phyloP scores from a whole-genome alignment of 441 rosid species.

The Manihot esculenta region DNA sequence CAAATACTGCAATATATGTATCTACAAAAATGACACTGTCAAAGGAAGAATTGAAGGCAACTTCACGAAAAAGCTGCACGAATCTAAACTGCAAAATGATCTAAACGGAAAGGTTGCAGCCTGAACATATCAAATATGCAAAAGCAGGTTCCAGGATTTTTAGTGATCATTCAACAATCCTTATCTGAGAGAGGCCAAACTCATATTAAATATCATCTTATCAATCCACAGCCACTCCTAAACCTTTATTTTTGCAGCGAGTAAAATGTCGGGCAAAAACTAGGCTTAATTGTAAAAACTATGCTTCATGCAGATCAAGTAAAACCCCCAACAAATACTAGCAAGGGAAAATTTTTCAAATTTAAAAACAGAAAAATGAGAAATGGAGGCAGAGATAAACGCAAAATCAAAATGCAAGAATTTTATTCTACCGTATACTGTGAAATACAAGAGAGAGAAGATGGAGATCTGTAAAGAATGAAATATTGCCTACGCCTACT shows the following conservation, averaged over 20 bases:
- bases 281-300: too few relatives aligned
- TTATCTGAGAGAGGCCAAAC: background rate
- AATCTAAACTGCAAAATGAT: too few relatives aligned
- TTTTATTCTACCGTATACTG: background rate
- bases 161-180: slow-evolving; percentile 2
- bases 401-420: background rate
- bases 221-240: background rate
- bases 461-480: slow-evolving; percentile 34
- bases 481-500: slow-evolving; percentile 42
- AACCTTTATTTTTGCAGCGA: background rate
- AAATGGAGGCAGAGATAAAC: background rate
- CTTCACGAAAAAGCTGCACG: too few relatives aligned
- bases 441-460: slow-evolving; percentile 2
- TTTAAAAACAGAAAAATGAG: background rate
- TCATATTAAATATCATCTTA: background rate
- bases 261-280: background rate
- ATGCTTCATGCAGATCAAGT: slow-evolving; percentile 1
- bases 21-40: too few relatives aligned
- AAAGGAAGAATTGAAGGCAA: too few relatives aligned
- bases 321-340: background rate
- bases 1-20: too few relatives aligned
- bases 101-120: background rate
- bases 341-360: background rate
- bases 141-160: slow-evolving; percentile 4
- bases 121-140: slow-evolving; percentile 14